Percentiles rank a stretch among this genome's conserved stretches.
Evolutionary conservation across 208 protist genomes (phyloP).

Genomic region (Leishmania major): DNA sequence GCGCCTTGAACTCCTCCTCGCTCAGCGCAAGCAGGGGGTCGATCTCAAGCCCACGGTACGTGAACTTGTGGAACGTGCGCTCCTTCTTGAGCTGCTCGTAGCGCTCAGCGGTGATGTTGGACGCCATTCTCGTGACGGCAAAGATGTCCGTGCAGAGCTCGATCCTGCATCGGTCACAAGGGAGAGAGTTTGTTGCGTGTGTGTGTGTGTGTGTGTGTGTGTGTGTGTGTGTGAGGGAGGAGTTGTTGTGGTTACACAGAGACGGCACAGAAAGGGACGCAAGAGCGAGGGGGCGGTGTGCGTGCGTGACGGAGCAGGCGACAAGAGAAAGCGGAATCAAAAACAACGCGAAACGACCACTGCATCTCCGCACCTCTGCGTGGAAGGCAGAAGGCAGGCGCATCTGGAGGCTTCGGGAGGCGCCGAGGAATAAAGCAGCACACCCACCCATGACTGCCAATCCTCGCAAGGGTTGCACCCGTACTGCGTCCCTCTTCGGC

Average conservation of each 20-base stretch:
- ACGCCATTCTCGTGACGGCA: constrained; percentile 39
- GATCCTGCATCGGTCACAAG: not conserved
- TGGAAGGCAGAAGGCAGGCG: no score
- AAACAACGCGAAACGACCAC: not conserved
- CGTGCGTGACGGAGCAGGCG: not conserved
- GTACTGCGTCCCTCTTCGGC: no score
- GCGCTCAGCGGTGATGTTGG: constrained; percentile 83
- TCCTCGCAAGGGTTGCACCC: no score
- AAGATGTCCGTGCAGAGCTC: not conserved
- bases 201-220: not conserved
- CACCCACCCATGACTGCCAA: no score
- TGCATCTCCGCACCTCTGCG: no score
- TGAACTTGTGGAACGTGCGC: constrained; percentile 99
- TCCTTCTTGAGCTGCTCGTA: constrained; percentile 96
- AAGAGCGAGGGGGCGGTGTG: not conserved
- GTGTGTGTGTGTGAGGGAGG: not conserved
- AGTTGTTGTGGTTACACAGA: not conserved
- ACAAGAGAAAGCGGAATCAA: not conserved
- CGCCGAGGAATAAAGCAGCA: no score
- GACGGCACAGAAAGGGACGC: no score
- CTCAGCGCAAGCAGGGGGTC: constrained; percentile 95
- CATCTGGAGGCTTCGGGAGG: no score
- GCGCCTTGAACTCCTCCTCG: constrained; percentile 93
- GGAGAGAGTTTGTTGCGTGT: not conserved
- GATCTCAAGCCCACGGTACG: constrained; percentile 96